Conservation (phyloP, 2,329 filamentous ascomycete species). For the Cladosporium sp. region DNA sequence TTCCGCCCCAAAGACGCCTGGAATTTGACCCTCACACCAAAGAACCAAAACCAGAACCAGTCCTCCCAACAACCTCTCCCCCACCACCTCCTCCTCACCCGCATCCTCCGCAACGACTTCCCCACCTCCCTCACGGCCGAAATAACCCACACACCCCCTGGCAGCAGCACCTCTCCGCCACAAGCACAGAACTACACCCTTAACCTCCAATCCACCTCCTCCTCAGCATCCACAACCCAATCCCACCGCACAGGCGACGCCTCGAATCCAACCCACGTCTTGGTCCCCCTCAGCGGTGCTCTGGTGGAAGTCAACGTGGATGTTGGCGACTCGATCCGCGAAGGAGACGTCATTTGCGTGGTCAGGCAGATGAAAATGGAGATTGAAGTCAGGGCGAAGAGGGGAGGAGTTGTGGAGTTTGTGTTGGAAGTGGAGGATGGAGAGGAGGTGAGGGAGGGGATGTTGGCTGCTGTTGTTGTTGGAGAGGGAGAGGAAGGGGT, state of each 20-base stretch:
- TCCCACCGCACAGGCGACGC: constrained; percentile 51
- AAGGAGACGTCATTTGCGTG: constrained; percentile 54
- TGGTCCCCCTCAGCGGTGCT: constrained; percentile 56
- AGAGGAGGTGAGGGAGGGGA: constrained; percentile 54
- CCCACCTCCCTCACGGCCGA: constrained; percentile 53
- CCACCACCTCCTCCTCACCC: constrained; percentile 53
- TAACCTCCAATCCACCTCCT: constrained; percentile 41
- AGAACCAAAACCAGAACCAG: neutral
- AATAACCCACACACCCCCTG: constrained; percentile 45
- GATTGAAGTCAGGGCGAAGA: constrained; percentile 54
- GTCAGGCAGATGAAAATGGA: constrained; percentile 69
- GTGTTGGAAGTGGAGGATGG: constrained; percentile 51
- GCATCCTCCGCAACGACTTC: constrained; percentile 58
- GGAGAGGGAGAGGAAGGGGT: no score
- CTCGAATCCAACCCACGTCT: constrained; percentile 48
- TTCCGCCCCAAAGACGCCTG: constrained; percentile 23
- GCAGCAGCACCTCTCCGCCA: constrained; percentile 17
- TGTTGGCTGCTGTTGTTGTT: constrained; percentile 49
- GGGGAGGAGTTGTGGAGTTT: constrained; percentile 48
- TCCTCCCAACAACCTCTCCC: constrained; percentile 15
- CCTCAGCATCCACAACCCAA: constrained; percentile 34
- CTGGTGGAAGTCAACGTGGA: constrained; percentile 57
- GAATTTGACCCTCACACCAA: constrained; percentile 19
- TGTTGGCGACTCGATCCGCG: constrained; percentile 45
- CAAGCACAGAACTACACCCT: constrained; percentile 43